A percentile compares a stretch with the other conserved stretches of the same genome.
Evolutionary conservation across 306 rosid genomes (phyloP).

Genomic region (Begonia peltatifolia): DNA sequence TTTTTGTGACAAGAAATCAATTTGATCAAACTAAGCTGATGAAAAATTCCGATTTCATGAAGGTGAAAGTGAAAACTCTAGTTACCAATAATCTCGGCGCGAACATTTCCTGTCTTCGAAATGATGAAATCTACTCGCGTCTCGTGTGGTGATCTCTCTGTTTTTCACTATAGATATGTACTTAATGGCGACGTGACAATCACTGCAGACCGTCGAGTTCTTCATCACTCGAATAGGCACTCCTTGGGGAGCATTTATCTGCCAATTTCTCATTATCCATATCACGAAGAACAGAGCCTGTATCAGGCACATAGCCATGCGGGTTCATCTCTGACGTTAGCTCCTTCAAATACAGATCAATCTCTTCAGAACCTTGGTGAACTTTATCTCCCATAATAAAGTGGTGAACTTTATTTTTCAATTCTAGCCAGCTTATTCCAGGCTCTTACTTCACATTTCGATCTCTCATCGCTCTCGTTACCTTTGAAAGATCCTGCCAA

Average conservation of each 20-base stretch:
- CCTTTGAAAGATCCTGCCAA: conserved; percentile 70
- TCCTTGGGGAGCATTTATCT: conserved; percentile 42
- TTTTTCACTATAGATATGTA: conserved; percentile 44
- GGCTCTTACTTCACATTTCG: conserved; percentile 61
- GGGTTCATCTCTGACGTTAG: conserved; percentile 61
- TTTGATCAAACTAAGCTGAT: not conserved
- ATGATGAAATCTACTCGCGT: conserved; percentile 81
- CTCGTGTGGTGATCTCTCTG: conserved; percentile 45
- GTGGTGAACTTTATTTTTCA: conserved; percentile 59
- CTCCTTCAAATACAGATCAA: conserved; percentile 56
- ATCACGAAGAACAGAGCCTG: conserved; percentile 57
- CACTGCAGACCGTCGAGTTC: conserved; percentile 57
- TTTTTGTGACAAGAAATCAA: not conserved
- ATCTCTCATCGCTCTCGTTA: conserved; percentile 64
- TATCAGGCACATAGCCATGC: conserved; percentile 68
- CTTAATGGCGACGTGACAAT: conserved; percentile 74
- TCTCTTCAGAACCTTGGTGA: conserved; percentile 38
- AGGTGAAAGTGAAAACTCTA: too few species aligned
- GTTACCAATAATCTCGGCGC: conserved; percentile 70
- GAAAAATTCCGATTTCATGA: not conserved
- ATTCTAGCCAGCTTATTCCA: conserved; percentile 80
- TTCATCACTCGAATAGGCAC: conserved; percentile 74
- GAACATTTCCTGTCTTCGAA: conserved; percentile 65
- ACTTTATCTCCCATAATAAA: conserved; percentile 43
- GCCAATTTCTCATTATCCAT: conserved; percentile 87